A percentile compares a stretch with the other conserved stretches of the same genome.
Conservation (phyloP, 176 grass and related monocot genomes). For the Raddia distichophylla region DNA sequence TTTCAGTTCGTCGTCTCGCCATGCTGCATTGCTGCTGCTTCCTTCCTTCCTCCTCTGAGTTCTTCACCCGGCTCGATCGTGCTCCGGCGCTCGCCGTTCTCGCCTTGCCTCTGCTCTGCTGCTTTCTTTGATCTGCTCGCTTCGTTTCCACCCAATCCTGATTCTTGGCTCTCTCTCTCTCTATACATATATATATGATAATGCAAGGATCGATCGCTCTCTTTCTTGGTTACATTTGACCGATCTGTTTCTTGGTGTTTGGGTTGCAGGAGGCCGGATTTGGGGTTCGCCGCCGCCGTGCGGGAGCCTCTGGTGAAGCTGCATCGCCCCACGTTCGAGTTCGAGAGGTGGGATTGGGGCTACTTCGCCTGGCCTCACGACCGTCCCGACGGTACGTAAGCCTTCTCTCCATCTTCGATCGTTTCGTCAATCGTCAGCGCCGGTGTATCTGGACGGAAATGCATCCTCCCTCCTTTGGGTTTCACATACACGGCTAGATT, state of each 20-base stretch:
- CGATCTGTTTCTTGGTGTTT: neutral
- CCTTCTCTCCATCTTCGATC: neutral
- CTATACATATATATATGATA: neutral
- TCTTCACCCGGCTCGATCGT: too few species aligned
- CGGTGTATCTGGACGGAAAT: constrained; percentile 18
- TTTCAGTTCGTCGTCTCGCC: too few species aligned
- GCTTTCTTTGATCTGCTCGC: too few species aligned
- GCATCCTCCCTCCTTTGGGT: neutral
- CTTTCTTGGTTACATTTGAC: neutral
- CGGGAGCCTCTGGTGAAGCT: constrained; percentile 75
- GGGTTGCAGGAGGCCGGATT: constrained; percentile 28
- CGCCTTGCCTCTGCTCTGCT: too few species aligned
- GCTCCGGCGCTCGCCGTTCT: too few species aligned
- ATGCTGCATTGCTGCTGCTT: too few species aligned
- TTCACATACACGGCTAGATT: neutral
- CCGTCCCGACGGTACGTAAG: constrained; percentile 57
- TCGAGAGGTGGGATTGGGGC: constrained; percentile 68
- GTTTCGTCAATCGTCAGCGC: too few species aligned
- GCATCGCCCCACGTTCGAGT: constrained; percentile 64
- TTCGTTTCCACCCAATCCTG: too few species aligned
- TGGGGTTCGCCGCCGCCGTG: constrained; percentile 51
- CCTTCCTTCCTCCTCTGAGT: too few species aligned
- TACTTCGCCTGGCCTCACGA: constrained; percentile 78
- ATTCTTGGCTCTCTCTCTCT: neutral
- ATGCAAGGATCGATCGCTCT: too few species aligned